Conservation (phyloP, 129 eudicot species). For the Pulicaria dysenterica region DNA sequence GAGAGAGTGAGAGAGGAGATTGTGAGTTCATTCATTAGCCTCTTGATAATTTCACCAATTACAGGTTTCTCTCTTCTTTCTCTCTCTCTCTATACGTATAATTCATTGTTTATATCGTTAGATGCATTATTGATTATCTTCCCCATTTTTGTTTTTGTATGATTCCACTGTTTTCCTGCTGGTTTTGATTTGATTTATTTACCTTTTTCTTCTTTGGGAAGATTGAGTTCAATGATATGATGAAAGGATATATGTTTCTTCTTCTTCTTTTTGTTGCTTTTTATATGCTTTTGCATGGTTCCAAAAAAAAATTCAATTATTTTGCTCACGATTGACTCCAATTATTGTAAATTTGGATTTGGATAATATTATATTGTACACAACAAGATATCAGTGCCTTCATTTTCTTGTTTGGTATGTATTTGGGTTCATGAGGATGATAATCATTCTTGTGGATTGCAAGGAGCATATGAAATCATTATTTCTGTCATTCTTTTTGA, state of each 20-base stretch:
- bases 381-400: constrained; percentile 17
- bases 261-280: too few relatives aligned
- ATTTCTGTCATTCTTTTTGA: background rate
- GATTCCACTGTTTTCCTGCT: background rate
- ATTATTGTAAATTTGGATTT: constrained; percentile 15
- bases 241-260: background rate
- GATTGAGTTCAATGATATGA: background rate
- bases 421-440: constrained; percentile 10
- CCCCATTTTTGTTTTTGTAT: background rate
- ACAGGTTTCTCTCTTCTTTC: constrained; percentile 18
- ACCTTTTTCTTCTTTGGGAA: background rate
- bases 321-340: constrained; percentile 13
- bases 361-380: background rate
- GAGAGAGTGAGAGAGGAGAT: constrained; percentile 34
- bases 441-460: background rate
- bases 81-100: background rate
- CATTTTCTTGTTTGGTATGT: background rate
- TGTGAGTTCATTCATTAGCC: constrained; percentile 24
- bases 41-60: constrained; percentile 28
- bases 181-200: background rate
- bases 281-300: constrained; percentile 24
- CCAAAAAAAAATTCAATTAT: constrained; percentile 17
- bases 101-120: background rate
- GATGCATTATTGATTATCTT: background rate
- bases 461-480: constrained; percentile 13